Base-by-base conservation (phyloP, 148 eudicot species). In the Fagopyrum tataricum region DNA sequence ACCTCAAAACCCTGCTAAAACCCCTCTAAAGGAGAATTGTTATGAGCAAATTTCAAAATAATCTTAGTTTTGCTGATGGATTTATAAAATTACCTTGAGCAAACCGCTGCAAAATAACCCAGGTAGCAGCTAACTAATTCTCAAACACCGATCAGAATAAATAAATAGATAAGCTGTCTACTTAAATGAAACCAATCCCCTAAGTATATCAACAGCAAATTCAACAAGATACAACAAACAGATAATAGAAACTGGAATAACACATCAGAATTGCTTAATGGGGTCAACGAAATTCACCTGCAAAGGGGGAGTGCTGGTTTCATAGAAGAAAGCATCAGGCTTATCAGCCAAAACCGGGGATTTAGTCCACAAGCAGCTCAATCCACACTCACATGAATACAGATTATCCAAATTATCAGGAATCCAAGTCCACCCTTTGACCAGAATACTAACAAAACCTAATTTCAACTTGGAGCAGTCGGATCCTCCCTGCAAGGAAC, bases 361-460 rank as follows among this genome's bases (percentile, higher is more conserved):
- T 82, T 94, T 94, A 67, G 96, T 87, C 97, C 97, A 91, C 75
- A 94, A 80, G 81, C 98, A 94, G 71, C 86, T 88, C 87, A 91
- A 72, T 85, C 93, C 98, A 75, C 97, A 94, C 23, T 82, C 75
- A 82, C 98, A 94, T 17, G 79, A 77, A 80, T 91, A 89, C 89
- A 94, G 76, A 85, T 85, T 85, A 79, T 94, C 96, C 87, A 91
- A 72, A 84, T 91, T 94, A 87, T 94, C 96, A 76, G 95, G 98
- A 72, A 94, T 83, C 98, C 98, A 94, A 79, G 97, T 91, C 97
- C 97, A 91, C 72, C 97, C 96, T 80, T 89, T 88, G 7, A 91
- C 91, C 87, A 94, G 80, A 74, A 94, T 81, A 74, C 86, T 87
- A 58, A 91, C 98, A 83, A 87, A 91, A 68, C 74, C 74, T 87